A percentile compares a stretch with the other conserved stretches of the same genome.
These are phyloP conservation scores for Achlya hypogyna DNA, from an alignment of 352 stramenopile genomes.

Conservation along the genomic window DNA sequence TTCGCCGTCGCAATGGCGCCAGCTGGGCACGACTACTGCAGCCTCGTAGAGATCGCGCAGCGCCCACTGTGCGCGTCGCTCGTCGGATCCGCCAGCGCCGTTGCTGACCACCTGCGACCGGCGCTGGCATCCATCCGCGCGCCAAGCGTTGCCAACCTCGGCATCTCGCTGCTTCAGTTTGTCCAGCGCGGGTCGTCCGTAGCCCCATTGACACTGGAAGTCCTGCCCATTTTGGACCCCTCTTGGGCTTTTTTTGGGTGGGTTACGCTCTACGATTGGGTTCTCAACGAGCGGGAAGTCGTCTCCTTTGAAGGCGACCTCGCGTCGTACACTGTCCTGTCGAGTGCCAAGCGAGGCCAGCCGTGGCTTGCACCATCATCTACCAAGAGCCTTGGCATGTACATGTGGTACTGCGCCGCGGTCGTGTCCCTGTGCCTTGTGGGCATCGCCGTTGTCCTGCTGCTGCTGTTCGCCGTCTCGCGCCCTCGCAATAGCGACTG, in stretches of 20 bases:
- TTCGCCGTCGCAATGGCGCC: not conserved
- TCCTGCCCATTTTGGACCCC: not conserved
- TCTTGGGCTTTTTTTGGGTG: not conserved
- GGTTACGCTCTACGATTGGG: not conserved
- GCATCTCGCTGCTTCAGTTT: not conserved
- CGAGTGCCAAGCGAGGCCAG: not conserved
- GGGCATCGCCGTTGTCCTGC: not conserved
- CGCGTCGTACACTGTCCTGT: not conserved
- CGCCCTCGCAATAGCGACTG: not conserved
- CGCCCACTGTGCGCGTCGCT: not conserved
- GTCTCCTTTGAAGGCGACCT: not conserved
- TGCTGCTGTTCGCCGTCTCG: not conserved
- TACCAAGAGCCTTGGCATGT: not conserved
- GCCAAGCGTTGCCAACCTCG: not conserved
- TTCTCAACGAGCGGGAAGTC: not conserved
- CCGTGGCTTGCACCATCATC: not conserved
- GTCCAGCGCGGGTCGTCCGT: not conserved
- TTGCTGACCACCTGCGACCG: not conserved
- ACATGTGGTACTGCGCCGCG: slow-evolving; percentile 1
- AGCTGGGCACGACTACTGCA: not conserved
- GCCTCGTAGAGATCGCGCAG: not conserved
- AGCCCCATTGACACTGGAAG: not conserved
- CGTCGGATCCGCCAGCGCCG: not conserved
- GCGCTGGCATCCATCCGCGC: too few species aligned
- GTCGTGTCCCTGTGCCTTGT: not conserved